Conservation (phyloP, 202 grass and related monocot genomes). For the Zizania palustris region DNA sequence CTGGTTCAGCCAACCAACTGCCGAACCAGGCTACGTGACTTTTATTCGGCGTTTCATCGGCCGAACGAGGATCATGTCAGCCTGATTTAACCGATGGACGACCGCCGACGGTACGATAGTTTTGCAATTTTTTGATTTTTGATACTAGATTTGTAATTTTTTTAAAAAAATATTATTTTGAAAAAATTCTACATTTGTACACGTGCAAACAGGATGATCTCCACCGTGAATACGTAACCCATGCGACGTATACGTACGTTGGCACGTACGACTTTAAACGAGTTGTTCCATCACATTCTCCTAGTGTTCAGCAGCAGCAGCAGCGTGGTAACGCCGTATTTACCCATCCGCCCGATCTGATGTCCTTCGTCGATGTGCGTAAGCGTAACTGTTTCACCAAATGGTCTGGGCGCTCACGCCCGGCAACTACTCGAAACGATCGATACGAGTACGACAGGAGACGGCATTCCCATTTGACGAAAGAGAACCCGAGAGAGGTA, state of each 20-base stretch:
- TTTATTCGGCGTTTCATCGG: no score
- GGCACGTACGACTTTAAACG: not conserved
- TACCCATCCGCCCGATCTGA: not conserved
- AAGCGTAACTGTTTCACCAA: slow-evolving; percentile 6
- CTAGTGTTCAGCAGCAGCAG: not conserved
- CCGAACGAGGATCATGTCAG: no score
- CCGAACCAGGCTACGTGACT: no score
- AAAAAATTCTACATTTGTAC: not conserved
- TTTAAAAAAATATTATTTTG: no score
- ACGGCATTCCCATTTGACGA: not conserved
- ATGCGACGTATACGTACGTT: not conserved
- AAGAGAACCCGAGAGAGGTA: not conserved
- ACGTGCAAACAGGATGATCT: not conserved
- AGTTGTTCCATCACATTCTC: not conserved
- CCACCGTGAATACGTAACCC: not conserved
- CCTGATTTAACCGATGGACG: no score
- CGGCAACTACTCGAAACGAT: not conserved
- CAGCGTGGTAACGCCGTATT: not conserved
- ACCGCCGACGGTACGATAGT: no score
- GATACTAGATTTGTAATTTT: no score
- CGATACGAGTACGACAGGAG: not conserved
- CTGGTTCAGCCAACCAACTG: no score
- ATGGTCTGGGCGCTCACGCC: not conserved
- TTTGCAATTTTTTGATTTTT: no score
- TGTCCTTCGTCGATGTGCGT: no score